Evolutionary conservation across 2,329 filamentous ascomycete genomes (phyloP), one percentile per base, ranked within the genome.

Genomic region (Trichoderma aggressivum): DNA sequence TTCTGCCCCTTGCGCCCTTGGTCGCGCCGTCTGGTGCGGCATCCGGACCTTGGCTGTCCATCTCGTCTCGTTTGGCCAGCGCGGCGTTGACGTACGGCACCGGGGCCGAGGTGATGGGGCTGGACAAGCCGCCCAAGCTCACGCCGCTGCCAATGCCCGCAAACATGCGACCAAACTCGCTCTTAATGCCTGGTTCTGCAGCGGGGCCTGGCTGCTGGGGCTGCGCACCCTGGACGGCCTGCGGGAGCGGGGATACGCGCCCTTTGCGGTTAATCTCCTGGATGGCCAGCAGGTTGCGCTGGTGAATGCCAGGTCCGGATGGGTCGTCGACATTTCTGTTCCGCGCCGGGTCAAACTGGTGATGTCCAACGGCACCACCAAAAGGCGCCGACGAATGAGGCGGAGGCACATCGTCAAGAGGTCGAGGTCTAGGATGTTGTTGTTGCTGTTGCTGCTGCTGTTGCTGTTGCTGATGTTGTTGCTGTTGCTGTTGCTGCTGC

Each of bases 91-190:
- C 82, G 71, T 86, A 89, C 1, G 86, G 84, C 78, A 72, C 84
- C 76, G 78, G 74, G 5, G 75, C 75, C 7, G 81, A 79, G 1
- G 85, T 80, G 3, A 85, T 82, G 2, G 87, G 86, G 75, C 86
- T 88, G 16, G 86, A 84, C 43, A 85, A 81, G 28, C 83, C 84
- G 5, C 69, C 62, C 71, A 87, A 84, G 53, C 81, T 84, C 36
- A 87, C 85, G 73, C 85, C 88, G 74, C 84, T 88, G 72, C 85
- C 94, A 75, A 98, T 94, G n/a, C 95, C 95, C 21, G 93, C 94
- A 81, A 97, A 98, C 86, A 98, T 97, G 73, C 94, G 91, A 32
- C 94, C 94, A 79, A 98, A 94, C 79, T 98, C 95, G 78, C 91
- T 97, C 85, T 98, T 97, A 78, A 98, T 97, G 56, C 92, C 92